Evolutionary conservation across 305 asterid species (phyloP).

Genomic region (Ruellia speciosa): DNA sequence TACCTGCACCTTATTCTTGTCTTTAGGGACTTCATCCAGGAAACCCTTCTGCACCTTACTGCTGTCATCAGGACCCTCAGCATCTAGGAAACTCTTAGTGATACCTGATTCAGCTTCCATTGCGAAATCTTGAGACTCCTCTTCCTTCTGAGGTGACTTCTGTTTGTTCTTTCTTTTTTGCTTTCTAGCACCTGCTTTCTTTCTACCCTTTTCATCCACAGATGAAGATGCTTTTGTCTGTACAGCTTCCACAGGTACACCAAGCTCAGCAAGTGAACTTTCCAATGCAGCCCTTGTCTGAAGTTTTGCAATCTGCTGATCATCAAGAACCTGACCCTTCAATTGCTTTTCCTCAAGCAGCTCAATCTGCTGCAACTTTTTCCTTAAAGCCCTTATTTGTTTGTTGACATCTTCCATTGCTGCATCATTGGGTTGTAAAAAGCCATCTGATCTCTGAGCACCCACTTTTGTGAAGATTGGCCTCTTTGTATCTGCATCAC

Average conservation of each 20-base stretch:
- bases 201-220: constrained; percentile 48
- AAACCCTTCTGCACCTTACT: constrained; percentile 26
- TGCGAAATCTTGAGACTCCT: constrained; percentile 30
- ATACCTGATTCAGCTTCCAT: constrained; percentile 29
- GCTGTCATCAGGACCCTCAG: constrained; percentile 26
- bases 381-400: constrained; percentile 71
- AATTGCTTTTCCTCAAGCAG: constrained; percentile 73
- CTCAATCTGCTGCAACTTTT: constrained; percentile 95
- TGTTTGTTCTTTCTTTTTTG: constrained; percentile 67
- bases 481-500: constrained; percentile 36
- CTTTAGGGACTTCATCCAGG: constrained; percentile 35
- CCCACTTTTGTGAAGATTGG: constrained; percentile 31
- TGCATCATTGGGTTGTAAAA: constrained; percentile 49
- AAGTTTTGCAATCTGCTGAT: constrained; percentile 79
- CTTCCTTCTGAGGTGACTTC: constrained; percentile 40
- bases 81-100: constrained; percentile 31
- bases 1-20: constrained; percentile 37
- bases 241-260: constrained; percentile 50
- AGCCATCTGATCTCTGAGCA: constrained; percentile 47
- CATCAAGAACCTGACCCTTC: constrained; percentile 66
- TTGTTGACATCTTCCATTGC: constrained; percentile 46
- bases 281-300: constrained; percentile 56
- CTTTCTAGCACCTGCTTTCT: constrained; percentile 42
- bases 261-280: constrained; percentile 70
- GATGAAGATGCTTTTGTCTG: constrained; percentile 37